Conservation (phyloP, 2,329 filamentous ascomycete species). For the Colletotrichum filicis region DNA sequence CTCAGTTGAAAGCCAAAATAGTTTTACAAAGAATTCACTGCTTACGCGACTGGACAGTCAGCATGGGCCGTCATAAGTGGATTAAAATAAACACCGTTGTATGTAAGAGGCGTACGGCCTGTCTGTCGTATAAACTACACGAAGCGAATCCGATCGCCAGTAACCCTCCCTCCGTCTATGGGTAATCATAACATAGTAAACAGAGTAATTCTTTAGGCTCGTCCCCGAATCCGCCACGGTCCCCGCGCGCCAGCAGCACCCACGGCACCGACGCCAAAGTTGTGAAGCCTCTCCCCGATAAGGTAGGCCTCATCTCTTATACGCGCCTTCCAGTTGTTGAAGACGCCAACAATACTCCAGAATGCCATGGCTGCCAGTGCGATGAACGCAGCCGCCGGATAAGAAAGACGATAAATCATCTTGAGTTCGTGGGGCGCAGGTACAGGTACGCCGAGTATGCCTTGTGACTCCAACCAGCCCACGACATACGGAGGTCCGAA, state of each 20-base stretch:
- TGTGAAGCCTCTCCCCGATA: conserved; percentile 93
- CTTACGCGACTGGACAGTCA: neutral
- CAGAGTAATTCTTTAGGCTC: conserved; percentile 37
- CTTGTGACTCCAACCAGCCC: conserved; percentile 37
- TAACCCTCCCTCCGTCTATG: neutral
- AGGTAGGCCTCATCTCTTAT: conserved; percentile 96
- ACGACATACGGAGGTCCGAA: conserved; percentile 60
- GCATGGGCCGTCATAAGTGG: neutral
- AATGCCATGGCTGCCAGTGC: conserved; percentile 54
- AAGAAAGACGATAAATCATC: conserved; percentile 69
- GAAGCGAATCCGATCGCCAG: neutral
- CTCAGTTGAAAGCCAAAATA: neutral
- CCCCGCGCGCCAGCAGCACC: conserved; percentile 47
- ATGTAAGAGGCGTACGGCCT: neutral
- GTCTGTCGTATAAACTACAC: neutral
- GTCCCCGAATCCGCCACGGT: conserved; percentile 50
- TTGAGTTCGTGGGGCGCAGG: conserved; percentile 33
- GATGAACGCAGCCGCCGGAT: conserved; percentile 69
- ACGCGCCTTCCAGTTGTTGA: conserved; percentile 80
- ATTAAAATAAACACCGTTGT: neutral
- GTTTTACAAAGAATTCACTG: too few relatives aligned
- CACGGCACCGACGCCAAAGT: conserved; percentile 73
- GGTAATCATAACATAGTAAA: neutral
- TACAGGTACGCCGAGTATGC: conserved; percentile 33
- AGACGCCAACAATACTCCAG: conserved; percentile 67